Conservation (phyloP, 139 green algal species). For the Picochlorum sp. region DNA sequence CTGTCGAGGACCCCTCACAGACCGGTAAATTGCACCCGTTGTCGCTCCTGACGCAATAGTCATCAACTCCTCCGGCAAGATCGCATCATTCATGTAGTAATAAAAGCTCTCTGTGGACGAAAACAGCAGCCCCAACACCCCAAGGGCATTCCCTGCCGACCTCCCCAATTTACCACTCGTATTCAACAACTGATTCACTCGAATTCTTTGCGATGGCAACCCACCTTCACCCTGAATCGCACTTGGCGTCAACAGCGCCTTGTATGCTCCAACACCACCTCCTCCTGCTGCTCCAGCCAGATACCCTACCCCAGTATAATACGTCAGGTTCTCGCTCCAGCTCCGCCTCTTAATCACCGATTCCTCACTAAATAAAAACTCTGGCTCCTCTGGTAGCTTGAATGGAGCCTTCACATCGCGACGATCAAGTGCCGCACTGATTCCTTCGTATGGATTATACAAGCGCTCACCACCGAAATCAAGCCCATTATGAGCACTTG, state of each 20-base stretch:
- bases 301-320: constrained; percentile 83
- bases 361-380: constrained; percentile 87
- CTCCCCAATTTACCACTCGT: constrained; percentile 45
- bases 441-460: constrained; percentile 61
- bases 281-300: constrained; percentile 44
- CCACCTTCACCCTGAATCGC: constrained; percentile 17
- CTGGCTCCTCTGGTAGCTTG: constrained; percentile 55
- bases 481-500: too few species aligned
- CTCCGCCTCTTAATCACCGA: constrained; percentile 52
- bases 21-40: constrained; percentile 62
- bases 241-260: constrained; percentile 24
- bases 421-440: constrained; percentile 28
- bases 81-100: constrained; percentile 42
- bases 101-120: constrained; percentile 49
- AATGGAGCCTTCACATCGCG: constrained; percentile 30
- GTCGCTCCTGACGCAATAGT: constrained; percentile 58
- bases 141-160: constrained; percentile 55
- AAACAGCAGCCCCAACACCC: constrained; percentile 74
- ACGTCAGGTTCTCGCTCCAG: constrained; percentile 84
- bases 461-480: constrained; percentile 11
- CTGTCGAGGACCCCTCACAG: constrained; percentile 53
- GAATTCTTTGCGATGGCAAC: constrained; percentile 29
- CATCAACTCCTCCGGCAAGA: constrained; percentile 42
- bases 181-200: constrained; percentile 70
- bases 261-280: constrained; percentile 27